phyloP scores from a whole-genome alignment of 441 rosid genomes.

The Gossypium davidsonii region DNA sequence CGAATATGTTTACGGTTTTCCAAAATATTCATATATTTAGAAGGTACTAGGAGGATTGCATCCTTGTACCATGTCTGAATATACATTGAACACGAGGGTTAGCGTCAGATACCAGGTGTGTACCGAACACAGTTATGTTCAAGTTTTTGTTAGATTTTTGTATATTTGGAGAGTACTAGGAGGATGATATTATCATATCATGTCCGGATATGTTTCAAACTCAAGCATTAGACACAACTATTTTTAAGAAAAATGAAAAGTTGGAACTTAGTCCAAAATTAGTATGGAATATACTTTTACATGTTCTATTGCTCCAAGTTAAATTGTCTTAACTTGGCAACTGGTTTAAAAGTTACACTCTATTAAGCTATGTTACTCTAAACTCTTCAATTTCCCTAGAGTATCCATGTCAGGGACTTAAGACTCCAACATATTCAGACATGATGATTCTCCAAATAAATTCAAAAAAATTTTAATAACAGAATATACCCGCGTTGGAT shows the following conservation, averaged over 20 bases:
- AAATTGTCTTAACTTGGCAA: background rate
- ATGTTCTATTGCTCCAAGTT: background rate
- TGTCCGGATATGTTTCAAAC: background rate
- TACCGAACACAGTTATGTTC: background rate
- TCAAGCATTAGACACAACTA: background rate
- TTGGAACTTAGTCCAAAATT: constrained; percentile 9
- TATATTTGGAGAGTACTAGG: background rate
- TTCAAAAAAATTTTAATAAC: background rate
- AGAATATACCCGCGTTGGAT: background rate
- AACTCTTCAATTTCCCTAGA: background rate
- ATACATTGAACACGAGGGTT: background rate
- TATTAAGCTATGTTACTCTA: background rate
- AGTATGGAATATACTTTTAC: constrained; percentile 1
- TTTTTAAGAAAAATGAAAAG: background rate
- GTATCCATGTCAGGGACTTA: background rate
- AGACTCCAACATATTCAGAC: background rate
- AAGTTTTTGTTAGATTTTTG: background rate
- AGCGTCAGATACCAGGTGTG: background rate
- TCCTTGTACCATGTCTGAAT: background rate
- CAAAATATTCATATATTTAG: background rate
- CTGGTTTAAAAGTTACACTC: background rate
- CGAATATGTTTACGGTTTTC: background rate
- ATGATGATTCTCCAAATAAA: background rate
- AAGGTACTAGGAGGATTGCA: background rate
- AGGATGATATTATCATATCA: background rate